A percentile compares a stretch with the other conserved stretches of the same genome.
phyloP scores from a whole-genome alignment of 2,329 filamentous ascomycete species.

The Aspergillus hiratsukae region DNA sequence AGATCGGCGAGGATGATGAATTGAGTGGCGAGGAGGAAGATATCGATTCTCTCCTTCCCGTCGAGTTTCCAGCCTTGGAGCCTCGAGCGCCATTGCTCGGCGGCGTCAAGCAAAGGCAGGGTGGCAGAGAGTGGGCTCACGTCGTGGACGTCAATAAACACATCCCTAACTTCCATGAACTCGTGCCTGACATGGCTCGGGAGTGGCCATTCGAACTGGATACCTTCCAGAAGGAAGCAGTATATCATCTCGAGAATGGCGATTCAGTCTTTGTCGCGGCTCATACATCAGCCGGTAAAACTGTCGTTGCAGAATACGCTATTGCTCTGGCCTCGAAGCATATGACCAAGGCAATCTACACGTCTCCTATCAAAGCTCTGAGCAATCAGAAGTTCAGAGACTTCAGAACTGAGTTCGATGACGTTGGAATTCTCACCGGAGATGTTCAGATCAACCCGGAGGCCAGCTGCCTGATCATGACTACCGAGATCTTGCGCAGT shows the following conservation, averaged over 20 bases:
- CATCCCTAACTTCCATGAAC: slow-evolving; percentile 86
- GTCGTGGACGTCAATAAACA: slow-evolving; percentile 95
- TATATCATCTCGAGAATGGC: slow-evolving; percentile 93
- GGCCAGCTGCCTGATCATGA: slow-evolving; percentile 98
- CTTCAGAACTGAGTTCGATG: slow-evolving; percentile 83
- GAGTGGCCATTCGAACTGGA: slow-evolving; percentile 97
- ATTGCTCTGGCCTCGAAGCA: slow-evolving; percentile 95
- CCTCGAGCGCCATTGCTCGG: slow-evolving; percentile 72
- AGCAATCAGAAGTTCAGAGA: slow-evolving; percentile 99
- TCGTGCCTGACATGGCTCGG: slow-evolving; percentile 93
- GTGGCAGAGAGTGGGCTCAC: slow-evolving; percentile 89
- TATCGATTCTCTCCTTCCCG: slow-evolving; percentile 81
- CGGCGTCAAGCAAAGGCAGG: slow-evolving; percentile 62
- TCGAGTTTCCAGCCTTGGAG: slow-evolving; percentile 89
- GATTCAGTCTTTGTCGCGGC: slow-evolving; percentile 98
- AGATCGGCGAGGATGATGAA: slow-evolving; percentile 24
- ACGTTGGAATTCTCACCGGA: slow-evolving; percentile 93
- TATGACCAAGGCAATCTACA: slow-evolving; percentile 99
- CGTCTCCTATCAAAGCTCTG: slow-evolving; percentile 94
- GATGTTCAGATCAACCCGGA: slow-evolving; percentile 98
- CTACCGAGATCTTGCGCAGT: slow-evolving; percentile 93
- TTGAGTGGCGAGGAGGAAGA: slow-evolving; percentile 45
- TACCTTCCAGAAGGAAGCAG: slow-evolving; percentile 96
- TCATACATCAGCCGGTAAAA: slow-evolving; percentile 96
- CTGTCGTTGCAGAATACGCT: slow-evolving; percentile 95